phyloP scores from a whole-genome alignment of 1,139 yeast genomes.

The Magnusiomyces sp. region DNA sequence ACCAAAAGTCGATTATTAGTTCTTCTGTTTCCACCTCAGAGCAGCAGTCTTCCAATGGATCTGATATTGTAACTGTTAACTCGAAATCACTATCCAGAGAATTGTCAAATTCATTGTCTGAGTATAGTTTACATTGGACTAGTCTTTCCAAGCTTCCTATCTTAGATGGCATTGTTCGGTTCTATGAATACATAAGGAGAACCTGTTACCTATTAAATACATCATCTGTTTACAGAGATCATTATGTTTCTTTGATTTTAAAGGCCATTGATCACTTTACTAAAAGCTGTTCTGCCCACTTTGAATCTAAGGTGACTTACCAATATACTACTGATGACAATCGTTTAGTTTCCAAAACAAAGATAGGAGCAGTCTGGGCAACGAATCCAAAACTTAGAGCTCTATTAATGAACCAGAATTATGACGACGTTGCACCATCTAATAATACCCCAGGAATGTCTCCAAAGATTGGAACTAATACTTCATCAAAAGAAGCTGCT shows the following conservation, averaged over 20 bases:
- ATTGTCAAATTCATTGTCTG: background rate
- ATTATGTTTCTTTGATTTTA: conserved; percentile 29
- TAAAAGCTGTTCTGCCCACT: conserved; percentile 15
- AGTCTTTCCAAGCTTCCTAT: conserved; percentile 30
- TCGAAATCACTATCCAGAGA: too few species aligned
- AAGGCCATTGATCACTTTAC: conserved; percentile 22
- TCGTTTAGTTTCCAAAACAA: conserved; percentile 7
- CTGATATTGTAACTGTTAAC: conserved; percentile 12
- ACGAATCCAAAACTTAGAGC: conserved; percentile 4
- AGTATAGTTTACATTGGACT: conserved; percentile 20
- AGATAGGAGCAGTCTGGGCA: conserved; percentile 15
- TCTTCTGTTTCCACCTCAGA: too few species aligned
- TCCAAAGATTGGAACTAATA: background rate
- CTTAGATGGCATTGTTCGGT: conserved; percentile 23
- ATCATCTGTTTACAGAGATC: conserved; percentile 29
- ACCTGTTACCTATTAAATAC: conserved; percentile 30
- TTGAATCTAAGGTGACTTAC: conserved; percentile 11
- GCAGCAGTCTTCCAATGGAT: background rate
- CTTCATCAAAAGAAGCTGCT: background rate
- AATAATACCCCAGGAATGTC: too few species aligned
- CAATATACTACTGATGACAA: conserved; percentile 10
- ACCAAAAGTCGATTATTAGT: conserved; percentile 28
- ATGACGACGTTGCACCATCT: conserved; percentile 8
- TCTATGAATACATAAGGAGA: conserved; percentile 25
- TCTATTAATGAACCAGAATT: conserved; percentile 9